Evolutionary conservation across 768 basidiomycete genomes (phyloP), one percentile per base, ranked within the genome.

Genomic region (Naganishia antarctica): DNA sequence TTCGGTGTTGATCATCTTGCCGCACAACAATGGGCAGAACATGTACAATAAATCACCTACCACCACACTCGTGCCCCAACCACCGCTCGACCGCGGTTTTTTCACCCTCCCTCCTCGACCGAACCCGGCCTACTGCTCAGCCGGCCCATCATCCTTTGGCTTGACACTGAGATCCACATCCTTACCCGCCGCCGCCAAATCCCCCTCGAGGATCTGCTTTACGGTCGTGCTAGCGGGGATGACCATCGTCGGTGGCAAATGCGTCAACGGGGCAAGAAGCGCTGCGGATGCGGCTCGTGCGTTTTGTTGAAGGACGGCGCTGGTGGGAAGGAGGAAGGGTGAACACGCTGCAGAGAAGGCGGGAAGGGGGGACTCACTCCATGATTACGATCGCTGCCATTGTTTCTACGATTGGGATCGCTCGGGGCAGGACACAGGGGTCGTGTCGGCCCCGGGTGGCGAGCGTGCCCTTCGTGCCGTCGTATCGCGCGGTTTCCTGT

Each of bases 381-480:
- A 99, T 90, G 69, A 96, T 83, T 65, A 97, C 94, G 51, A 98
- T 82, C 28, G 88, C 87, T 0, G 94, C 91, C 96, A 99, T 99
- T 0, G 90, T 86, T 80, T 99, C 96, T 46, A 98, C 94, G 71
- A 99, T 99, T 45, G 96, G 92, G 9, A 97, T 91, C 21, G 92
- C 92, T 49, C 92, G 86, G 44, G 94, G 94, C 5, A 99, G 91
- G 47, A 99, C 94, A 75, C 94, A 97, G 18, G 94, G 92, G 74
- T 97, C 94, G 79, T 98, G 94, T 60, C 96, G 83, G 13, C 96
- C 96, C 32, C 91, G 84, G 40, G 96, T 89, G 13, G 91, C 91
- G 60, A 99, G 83, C 41, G 83, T 83, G 26, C 96, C 96, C 1
- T 84, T 81, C 11, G 90, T 89, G 29, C 96, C 96, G 74, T 96